Evolutionary conservation across 2,329 filamentous ascomycete genomes (phyloP), one percentile per base, ranked within the genome.

Genomic region (Penicillium sp.): DNA sequence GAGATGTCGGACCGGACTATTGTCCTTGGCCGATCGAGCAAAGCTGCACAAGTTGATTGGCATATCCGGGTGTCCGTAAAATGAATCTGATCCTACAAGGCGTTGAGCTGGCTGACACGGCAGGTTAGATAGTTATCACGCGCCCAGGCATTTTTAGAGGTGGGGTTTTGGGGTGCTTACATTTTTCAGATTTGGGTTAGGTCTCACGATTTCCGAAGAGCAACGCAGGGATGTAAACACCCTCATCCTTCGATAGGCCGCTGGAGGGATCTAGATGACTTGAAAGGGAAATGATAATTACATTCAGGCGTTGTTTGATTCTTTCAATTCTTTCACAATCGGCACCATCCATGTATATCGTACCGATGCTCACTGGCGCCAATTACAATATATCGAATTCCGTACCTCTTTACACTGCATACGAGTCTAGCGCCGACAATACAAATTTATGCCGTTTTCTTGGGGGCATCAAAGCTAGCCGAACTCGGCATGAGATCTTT

Each of bases 11-110:
- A 13, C 42, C 45, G 42, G 53, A 23, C 29, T 38, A n/a, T 45
- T 41, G 15, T 26, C 54, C 53, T 56, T 56, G 54, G 36, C 47
- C 42, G 44, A 49, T 56, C 24, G 29, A 45, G 51, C 29, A 23
- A 16, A 10, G 8, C 33, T 15, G 28, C 28, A 34, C 13, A 18
- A 24, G 18, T 34, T 29, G 15, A 16, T 18, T 31, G 15, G 15
- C 24, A 13, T 31, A 16, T 9, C 10, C 10, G 3, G 28, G 28
- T 29, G 28, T 3, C 28, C 10, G 28, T 12, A 29, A 26, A 26
- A 45, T n/a, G 31, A 4, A 34, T 34, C 13, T n/a, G 13, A n/a
- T n/a, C 31, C 5, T n/a, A n/a, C 1, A n/a, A 2, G 13, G 13
- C 31, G 6, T n/a, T 34, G 31, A n/a, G 31, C 15, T n/a, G 31